Conservation (phyloP, 2,329 filamentous ascomycete genomes). For the Hymenoscyphus fraxineus region DNA sequence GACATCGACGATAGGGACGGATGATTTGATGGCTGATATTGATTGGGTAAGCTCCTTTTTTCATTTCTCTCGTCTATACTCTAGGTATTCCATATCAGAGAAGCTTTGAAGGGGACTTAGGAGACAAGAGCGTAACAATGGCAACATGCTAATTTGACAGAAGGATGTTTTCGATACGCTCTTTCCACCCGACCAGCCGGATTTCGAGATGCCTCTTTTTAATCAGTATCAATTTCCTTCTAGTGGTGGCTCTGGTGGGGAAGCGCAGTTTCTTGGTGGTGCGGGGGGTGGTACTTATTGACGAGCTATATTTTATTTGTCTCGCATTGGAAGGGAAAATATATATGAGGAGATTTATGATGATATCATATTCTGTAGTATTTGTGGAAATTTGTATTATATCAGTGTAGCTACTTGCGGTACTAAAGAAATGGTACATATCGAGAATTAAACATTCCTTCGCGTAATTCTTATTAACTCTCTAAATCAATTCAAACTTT, state of each 20-base stretch:
- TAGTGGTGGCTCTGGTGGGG: not conserved
- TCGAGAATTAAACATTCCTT: too few species aligned
- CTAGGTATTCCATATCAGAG: too few species aligned
- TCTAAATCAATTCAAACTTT: too few species aligned
- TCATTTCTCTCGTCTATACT: not conserved
- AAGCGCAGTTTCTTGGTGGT: not conserved
- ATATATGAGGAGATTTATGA: too few species aligned
- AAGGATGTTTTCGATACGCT: slow-evolving; percentile 34
- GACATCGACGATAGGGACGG: slow-evolving; percentile 13
- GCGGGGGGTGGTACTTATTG: slow-evolving; percentile 1
- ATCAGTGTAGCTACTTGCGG: too few species aligned
- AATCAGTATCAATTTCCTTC: slow-evolving; percentile 9
- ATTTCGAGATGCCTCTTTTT: slow-evolving; percentile 11
- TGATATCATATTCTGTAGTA: too few species aligned
- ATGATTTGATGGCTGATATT: slow-evolving; percentile 49
- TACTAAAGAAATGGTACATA: too few species aligned
- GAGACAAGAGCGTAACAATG: not conserved
- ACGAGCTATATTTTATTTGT: not conserved
- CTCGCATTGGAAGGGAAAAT: too few species aligned
- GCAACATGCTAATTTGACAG: not conserved
- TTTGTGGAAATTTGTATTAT: too few species aligned
- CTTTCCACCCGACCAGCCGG: slow-evolving; percentile 29
- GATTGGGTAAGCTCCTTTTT: slow-evolving; percentile 56
- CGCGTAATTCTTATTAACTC: too few species aligned
- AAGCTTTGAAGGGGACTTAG: not conserved